Evolutionary conservation across 1,284 basidiomycete species (phyloP).

Genomic region (Exobasidium rhododendri): DNA sequence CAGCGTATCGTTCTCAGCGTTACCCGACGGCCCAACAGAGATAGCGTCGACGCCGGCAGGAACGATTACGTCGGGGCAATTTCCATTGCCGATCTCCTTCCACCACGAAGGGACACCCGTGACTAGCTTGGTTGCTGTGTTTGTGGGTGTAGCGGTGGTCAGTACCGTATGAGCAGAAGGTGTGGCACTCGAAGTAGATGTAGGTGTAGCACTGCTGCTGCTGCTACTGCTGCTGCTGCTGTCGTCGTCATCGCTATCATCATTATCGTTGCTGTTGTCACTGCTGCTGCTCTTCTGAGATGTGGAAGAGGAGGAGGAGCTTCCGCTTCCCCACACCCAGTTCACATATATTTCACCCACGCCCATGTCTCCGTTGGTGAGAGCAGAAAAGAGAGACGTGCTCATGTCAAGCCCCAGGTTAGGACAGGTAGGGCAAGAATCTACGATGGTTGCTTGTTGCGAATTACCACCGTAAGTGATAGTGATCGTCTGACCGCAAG

Average conservation of each 20-base stretch:
- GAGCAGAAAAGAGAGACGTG: constrained; percentile 64
- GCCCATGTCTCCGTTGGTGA: constrained; percentile 21
- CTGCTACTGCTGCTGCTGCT: not conserved
- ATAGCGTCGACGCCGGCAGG: not conserved
- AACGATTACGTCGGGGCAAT: constrained; percentile 2
- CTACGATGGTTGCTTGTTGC: constrained; percentile 64
- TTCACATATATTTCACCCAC: constrained; percentile 38
- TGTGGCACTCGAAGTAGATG: not conserved
- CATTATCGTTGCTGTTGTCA: constrained; percentile 14
- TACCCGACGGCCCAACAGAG: constrained; percentile 1
- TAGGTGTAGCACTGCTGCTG: not conserved
- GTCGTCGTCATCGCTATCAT: not conserved
- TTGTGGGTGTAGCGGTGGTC: not conserved
- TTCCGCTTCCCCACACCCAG: constrained; percentile 21
- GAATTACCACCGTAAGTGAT: constrained; percentile 62
- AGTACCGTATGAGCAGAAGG: not conserved
- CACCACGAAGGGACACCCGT: constrained; percentile 12
- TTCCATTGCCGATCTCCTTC: constrained; percentile 6
- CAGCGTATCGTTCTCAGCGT: not conserved
- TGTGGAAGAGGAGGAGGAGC: not conserved
- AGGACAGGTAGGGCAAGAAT: constrained; percentile 71
- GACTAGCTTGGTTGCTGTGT: not conserved
- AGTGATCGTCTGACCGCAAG: constrained; percentile 66
- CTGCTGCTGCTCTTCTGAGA: constrained; percentile 7
- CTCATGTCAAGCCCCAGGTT: constrained; percentile 74